Evolutionary conservation across 495 filamentous ascomycete genomes (phyloP), one percentile per base, ranked within the genome.

Genomic region (Penicillium soppii): DNA sequence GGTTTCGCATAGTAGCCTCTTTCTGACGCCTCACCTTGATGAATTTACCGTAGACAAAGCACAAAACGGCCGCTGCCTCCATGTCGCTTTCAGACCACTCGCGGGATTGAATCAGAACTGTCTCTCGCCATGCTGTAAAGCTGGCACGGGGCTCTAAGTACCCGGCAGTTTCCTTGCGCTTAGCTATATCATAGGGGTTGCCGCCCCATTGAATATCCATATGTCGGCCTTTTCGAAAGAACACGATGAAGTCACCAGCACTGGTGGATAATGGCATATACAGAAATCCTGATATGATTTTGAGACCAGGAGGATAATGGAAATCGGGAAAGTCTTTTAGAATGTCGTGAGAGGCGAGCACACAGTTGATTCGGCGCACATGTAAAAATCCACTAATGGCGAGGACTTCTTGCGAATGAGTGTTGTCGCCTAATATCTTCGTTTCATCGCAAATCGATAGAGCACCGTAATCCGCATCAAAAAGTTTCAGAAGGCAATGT

Each of bases 21-120:
- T 94, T 95, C 62, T 96, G 89, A 47, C 89, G 75, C 92, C 92
- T 96, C 7, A 96, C 92, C 58, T 92, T 86, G 59, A 91, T 92
- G 62, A 92, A 91, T 68, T 87, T 90, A 50, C 90, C 91, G 53
- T 96, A 97, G 2, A 96, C 90, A 23, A 96, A 19, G 20, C 91
- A 96, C 7, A 96, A 71, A 0, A 96, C 87, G 0, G 91, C 89
- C 1, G 92, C 91, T 0, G 89, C 95, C 62, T 96, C 92, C 9
- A 95, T 73, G 49, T 88, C 73, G 6, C 71, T 58, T 33, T 73
- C 73, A 1, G 73, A 73, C 82, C 76, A 79, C 27, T 71, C 66
- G 0, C 69, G 63, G 13, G 65, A 67, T 32, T 66, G 68, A 10
- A 63, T 64, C 12, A 72, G 57, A 4, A 71, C 65, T 0, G 62